Evolutionary conservation across 2,329 filamentous ascomycete species (phyloP).

Genomic region (Metarhizium sp.): DNA sequence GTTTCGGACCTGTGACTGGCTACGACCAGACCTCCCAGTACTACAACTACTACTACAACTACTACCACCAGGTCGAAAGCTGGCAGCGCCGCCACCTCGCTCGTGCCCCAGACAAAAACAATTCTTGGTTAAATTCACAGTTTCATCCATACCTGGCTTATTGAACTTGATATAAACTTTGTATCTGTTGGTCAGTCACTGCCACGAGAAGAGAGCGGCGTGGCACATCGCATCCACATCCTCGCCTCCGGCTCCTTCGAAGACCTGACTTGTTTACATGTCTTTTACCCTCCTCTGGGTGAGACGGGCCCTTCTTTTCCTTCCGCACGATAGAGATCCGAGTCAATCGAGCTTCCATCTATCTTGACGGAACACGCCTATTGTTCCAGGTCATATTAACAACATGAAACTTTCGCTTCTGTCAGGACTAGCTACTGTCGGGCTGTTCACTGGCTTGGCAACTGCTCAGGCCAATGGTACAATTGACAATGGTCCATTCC

Average conservation of each 20-base stretch:
- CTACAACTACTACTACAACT: no score
- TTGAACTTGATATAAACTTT: not conserved
- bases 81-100: no score
- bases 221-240: not conserved
- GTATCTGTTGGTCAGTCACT: not conserved
- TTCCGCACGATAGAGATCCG: not conserved
- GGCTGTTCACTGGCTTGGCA: constrained; percentile 12
- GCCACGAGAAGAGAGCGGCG: not conserved
- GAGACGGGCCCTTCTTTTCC: not conserved
- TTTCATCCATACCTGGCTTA: not conserved
- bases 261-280: no score
- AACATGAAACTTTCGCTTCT: constrained; percentile 17
- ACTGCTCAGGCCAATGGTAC: constrained; percentile 16
- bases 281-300: not conserved
- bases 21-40: no score
- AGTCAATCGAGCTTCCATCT: not conserved
- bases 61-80: no score
- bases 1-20: no score
- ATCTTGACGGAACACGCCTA: not conserved
- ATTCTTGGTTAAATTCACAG: not conserved
- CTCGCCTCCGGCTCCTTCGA: no score
- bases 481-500: constrained; percentile 27
- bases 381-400: not conserved
- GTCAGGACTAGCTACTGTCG: constrained; percentile 9
- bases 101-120: not conserved